Conservation (phyloP, 2,329 filamentous ascomycete species). For the Scedosporium dehoogii region DNA sequence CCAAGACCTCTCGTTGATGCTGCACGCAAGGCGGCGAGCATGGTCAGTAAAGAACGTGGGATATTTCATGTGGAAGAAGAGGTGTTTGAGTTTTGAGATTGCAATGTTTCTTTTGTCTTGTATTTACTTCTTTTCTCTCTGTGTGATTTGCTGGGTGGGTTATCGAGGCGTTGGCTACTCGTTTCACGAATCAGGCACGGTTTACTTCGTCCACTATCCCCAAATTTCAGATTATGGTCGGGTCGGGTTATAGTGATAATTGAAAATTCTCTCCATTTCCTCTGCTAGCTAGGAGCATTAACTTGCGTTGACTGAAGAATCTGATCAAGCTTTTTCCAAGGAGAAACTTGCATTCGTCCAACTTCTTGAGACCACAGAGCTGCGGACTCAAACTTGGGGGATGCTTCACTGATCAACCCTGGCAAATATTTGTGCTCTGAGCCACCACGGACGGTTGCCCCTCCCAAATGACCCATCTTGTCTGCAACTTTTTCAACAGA, state of each 20-base stretch:
- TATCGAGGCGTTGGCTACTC: neutral
- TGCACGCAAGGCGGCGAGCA: slow-evolving; percentile 9
- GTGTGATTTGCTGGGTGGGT: neutral
- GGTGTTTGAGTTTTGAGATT: slow-evolving; percentile 11
- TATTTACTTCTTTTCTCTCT: neutral
- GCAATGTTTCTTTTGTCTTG: neutral
- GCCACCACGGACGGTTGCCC: neutral
- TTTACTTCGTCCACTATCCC: neutral
- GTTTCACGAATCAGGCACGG: neutral
- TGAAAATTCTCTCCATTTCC: neutral
- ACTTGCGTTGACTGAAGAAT: too few relatives aligned
- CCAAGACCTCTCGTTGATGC: slow-evolving; percentile 7
- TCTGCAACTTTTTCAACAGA: neutral
- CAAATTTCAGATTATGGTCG: neutral
- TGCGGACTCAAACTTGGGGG: neutral
- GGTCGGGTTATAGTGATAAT: neutral
- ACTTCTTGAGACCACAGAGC: neutral
- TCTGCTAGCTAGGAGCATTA: too few relatives aligned
- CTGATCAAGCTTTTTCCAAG: too few relatives aligned
- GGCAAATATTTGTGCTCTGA: neutral
- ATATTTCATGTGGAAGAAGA: slow-evolving; percentile 13
- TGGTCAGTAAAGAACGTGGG: slow-evolving; percentile 5
- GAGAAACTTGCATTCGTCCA: neutral
- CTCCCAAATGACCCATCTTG: neutral
- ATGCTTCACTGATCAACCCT: neutral